A percentile compares a stretch with the other conserved stretches of the same genome.
Conservation (phyloP, 257 asterid species). For the Solanum medicagineum region DNA sequence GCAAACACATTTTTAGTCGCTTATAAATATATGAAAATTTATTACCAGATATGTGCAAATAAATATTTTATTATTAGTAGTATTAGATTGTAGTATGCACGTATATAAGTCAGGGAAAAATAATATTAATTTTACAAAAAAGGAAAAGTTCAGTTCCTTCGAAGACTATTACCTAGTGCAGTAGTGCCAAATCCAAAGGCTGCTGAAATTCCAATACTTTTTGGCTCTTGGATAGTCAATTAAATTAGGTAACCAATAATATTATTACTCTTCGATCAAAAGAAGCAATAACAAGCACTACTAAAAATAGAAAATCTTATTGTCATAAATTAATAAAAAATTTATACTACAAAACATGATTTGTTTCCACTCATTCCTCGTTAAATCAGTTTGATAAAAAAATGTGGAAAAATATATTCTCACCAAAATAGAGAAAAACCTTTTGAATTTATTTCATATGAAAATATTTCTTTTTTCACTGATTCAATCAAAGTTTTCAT, state of each 20-base stretch:
- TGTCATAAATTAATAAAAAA: neutral
- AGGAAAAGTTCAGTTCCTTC: neutral
- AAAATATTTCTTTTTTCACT: neutral
- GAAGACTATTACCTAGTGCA: neutral
- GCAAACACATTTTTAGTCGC: neutral
- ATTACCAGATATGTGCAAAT: neutral
- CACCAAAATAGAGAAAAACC: neutral
- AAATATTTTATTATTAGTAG: neutral
- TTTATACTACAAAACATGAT: neutral
- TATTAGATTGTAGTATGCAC: neutral
- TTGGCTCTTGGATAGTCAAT: neutral
- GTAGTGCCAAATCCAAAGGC: neutral
- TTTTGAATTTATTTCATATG: neutral
- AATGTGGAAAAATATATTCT: accelerated
- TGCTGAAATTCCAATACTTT: neutral
- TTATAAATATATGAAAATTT: neutral
- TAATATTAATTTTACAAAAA: neutral
- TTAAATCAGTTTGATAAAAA: neutral
- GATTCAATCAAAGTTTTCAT: neutral
- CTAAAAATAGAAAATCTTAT: neutral
- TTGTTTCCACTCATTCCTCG: neutral
- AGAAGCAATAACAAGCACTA: neutral
- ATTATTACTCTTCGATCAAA: neutral
- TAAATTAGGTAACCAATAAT: neutral
- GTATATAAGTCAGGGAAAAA: neutral